These are phyloP conservation scores for Buxus sempervirens DNA, from an alignment of 164 flowering plant genomes.

Conservation along the genomic window DNA sequence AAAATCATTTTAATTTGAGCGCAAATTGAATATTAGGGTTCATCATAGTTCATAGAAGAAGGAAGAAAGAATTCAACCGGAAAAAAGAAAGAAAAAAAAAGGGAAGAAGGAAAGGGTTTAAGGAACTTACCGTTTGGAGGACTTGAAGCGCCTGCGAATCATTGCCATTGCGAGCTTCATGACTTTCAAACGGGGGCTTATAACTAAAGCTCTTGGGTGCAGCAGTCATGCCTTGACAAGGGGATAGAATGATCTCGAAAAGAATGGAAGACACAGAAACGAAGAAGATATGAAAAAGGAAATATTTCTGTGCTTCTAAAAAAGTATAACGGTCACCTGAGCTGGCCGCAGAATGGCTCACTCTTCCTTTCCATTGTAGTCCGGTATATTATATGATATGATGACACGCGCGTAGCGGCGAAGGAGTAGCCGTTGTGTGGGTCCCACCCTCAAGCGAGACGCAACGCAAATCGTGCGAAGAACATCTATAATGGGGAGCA, in stretches of 20 bases:
- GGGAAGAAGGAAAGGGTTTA: too few species aligned
- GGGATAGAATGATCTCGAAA: neutral
- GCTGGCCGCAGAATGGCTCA: too few species aligned
- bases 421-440: too few species aligned
- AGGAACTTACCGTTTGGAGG: slow-evolving; percentile 74
- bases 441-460: too few species aligned
- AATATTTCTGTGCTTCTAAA: neutral
- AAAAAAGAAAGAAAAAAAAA: neutral
- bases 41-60: neutral
- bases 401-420: too few species aligned
- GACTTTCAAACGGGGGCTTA: slow-evolving; percentile 32
- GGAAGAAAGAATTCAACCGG: too few species aligned
- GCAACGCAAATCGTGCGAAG: too few species aligned
- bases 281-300: neutral
- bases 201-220: slow-evolving; percentile 12
- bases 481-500: too few species aligned
- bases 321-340: slow-evolving; percentile 27
- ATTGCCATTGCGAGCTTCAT: slow-evolving; percentile 42
- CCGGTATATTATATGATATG: too few species aligned
- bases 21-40: neutral
- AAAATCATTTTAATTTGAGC: neutral
- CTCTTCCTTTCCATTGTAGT: too few species aligned
- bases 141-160: slow-evolving; percentile 58
- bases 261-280: slow-evolving; percentile 1
- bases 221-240: slow-evolving; percentile 21